A percentile compares a stretch with the other conserved stretches of the same genome.
phyloP scores from a whole-genome alignment of 805 yeast genomes.

The Jamesozyma piceae region DNA sequence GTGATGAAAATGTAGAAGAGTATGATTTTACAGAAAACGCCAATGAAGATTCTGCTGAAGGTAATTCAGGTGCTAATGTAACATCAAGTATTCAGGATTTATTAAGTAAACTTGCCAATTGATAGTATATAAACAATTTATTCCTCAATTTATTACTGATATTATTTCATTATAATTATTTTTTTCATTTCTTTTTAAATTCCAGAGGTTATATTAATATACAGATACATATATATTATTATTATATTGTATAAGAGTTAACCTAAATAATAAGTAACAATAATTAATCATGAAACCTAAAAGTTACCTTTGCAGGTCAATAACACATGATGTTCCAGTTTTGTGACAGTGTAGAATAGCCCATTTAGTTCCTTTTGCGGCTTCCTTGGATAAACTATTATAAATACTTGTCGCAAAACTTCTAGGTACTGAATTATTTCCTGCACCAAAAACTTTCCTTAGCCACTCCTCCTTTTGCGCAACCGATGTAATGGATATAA shows the following conservation, averaged over 20 bases:
- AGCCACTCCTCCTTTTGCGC: slow-evolving; percentile 67
- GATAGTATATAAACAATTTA: slow-evolving; percentile 1
- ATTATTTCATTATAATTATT: not conserved
- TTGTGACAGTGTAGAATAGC: slow-evolving; percentile 73
- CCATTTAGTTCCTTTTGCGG: slow-evolving; percentile 60
- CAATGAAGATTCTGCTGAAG: slow-evolving; percentile 7
- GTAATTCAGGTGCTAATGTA: slow-evolving; percentile 14
- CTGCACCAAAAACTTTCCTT: slow-evolving; percentile 66
- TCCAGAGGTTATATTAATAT: too few relatives aligned
- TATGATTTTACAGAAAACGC: slow-evolving; percentile 5
- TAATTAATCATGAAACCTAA: too few relatives aligned
- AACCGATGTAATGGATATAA: slow-evolving; percentile 70
- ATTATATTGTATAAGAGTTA: too few relatives aligned
- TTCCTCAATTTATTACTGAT: too few relatives aligned
- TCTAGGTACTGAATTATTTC: slow-evolving; percentile 69
- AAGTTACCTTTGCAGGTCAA: slow-evolving; percentile 52
- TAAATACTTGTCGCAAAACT: slow-evolving; percentile 71
- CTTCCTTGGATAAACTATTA: slow-evolving; percentile 64
- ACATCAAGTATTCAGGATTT: slow-evolving; percentile 30
- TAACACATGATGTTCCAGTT: slow-evolving; percentile 57
- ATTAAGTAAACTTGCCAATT: slow-evolving; percentile 28
- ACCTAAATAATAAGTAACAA: too few relatives aligned
- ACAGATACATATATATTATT: too few relatives aligned
- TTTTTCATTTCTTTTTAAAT: too few relatives aligned
- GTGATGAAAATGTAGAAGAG: not conserved